Evolutionary conservation across 2,329 filamentous ascomycete species (phyloP).

Genomic region (Arthroderma sp.): DNA sequence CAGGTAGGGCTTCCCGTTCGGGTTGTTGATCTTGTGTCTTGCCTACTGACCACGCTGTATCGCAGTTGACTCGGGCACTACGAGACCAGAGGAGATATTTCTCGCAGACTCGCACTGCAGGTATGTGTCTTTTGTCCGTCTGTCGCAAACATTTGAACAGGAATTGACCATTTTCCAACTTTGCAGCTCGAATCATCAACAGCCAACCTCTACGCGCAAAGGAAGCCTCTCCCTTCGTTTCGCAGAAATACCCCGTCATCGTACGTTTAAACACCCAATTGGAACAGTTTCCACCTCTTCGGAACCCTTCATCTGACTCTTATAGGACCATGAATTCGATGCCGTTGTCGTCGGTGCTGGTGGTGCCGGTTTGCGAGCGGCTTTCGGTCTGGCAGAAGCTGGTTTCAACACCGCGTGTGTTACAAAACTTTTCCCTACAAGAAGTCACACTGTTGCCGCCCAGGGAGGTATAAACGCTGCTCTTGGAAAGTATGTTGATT

Average conservation of each 20-base stretch:
- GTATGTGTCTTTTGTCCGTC: slow-evolving; percentile 38
- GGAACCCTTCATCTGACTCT: slow-evolving; percentile 4
- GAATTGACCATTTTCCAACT: slow-evolving; percentile 5
- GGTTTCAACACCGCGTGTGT: slow-evolving; percentile 55
- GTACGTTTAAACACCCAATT: slow-evolving; percentile 41
- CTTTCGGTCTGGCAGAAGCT: slow-evolving; percentile 52
- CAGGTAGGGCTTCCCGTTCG: slow-evolving; percentile 30
- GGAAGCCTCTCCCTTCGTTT: slow-evolving; percentile 78
- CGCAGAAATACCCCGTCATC: slow-evolving; percentile 87
- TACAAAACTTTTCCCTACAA: slow-evolving; percentile 52
- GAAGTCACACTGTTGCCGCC: slow-evolving; percentile 55
- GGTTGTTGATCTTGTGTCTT: background rate
- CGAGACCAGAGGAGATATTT: slow-evolving; percentile 63
- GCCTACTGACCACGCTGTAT: background rate
- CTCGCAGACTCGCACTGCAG: slow-evolving; percentile 70
- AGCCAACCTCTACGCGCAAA: slow-evolving; percentile 80
- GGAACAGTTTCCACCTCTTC: background rate
- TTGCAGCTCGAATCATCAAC: slow-evolving; percentile 66
- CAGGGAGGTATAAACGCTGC: slow-evolving; percentile 55
- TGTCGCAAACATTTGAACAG: slow-evolving; percentile 3
- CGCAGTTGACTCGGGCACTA: slow-evolving; percentile 51
- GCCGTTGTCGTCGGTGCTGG: slow-evolving; percentile 67
- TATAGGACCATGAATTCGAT: slow-evolving; percentile 93
- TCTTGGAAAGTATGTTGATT: slow-evolving; percentile 36
- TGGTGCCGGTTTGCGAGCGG: slow-evolving; percentile 51